Evolutionary conservation across 768 basidiomycete genomes (phyloP).

Genomic region (Polyporus arcularius): DNA sequence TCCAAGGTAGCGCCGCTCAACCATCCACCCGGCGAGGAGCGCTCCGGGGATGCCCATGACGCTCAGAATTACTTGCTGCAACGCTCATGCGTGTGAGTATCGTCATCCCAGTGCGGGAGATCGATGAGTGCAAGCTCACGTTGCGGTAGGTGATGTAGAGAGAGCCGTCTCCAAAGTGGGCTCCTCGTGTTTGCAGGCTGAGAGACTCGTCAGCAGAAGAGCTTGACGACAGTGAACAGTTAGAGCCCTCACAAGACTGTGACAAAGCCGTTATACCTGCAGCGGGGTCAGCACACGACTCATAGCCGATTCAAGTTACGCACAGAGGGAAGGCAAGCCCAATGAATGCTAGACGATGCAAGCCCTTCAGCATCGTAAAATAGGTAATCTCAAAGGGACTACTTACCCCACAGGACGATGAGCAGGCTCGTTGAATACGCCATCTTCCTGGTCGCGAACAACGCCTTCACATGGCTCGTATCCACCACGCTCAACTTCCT

Average conservation of each 20-base stretch:
- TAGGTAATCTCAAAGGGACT: background rate
- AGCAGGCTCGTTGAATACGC: conserved; percentile 53
- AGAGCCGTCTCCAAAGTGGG: conserved; percentile 66
- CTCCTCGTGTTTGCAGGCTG: conserved; percentile 62
- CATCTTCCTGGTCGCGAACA: conserved; percentile 54
- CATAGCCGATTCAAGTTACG: conserved; percentile 20
- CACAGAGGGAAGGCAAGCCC: conserved; percentile 72
- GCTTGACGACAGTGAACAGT: too few relatives aligned
- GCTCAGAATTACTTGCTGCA: conserved; percentile 52
- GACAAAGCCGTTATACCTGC: conserved; percentile 50
- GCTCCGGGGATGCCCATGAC: conserved; percentile 60
- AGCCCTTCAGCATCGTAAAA: too few relatives aligned
- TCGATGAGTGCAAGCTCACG: conserved; percentile 33
- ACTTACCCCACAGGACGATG: conserved; percentile 55
- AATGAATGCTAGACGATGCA: conserved; percentile 49
- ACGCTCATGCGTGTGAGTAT: background rate
- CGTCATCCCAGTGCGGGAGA: background rate
- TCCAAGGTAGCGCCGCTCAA: conserved; percentile 50
- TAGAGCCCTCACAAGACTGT: conserved; percentile 46
- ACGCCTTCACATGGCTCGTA: conserved; percentile 43
- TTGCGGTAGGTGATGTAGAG: conserved; percentile 74
- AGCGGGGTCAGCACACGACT: background rate
- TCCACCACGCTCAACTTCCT: conserved; percentile 42
- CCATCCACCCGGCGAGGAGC: conserved; percentile 50
- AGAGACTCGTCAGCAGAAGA: background rate